These are phyloP conservation scores for Candida succiphila DNA, from an alignment of 805 yeast genomes.

Conservation along the genomic window DNA sequence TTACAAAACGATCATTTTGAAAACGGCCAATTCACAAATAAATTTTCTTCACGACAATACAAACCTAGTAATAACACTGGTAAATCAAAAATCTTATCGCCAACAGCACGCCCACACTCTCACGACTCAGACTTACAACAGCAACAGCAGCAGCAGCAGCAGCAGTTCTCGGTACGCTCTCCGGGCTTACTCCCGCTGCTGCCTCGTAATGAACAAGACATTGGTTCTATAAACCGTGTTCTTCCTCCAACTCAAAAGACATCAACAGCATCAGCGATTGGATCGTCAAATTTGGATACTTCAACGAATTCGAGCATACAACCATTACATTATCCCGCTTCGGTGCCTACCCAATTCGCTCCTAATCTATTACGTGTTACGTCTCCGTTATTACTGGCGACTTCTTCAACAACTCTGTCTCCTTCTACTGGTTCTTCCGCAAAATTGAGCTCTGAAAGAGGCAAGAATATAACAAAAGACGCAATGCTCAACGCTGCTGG, in stretches of 20 bases:
- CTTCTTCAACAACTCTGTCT: conserved; percentile 26
- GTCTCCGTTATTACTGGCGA: conserved; percentile 51
- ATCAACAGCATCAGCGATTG: too few species aligned
- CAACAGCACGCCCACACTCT: conserved; percentile 1
- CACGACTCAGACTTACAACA: conserved; percentile 2
- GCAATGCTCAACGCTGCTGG: conserved; percentile 29
- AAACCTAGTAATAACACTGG: conserved; percentile 17
- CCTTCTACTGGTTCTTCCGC: conserved; percentile 16
- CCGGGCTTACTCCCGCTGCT: conserved; percentile 31
- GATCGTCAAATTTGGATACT: too few species aligned
- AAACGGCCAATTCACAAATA: conserved; percentile 5
- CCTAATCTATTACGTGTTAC: conserved; percentile 54
- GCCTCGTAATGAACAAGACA: conserved; percentile 29
- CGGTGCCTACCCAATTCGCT: conserved; percentile 65
- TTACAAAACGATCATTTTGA: too few species aligned
- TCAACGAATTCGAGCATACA: too few species aligned
- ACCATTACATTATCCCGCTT: conserved; percentile 55
- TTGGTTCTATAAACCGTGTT: too few species aligned
- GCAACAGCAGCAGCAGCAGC: conserved; percentile 3
- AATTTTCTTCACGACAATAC: conserved; percentile 28
- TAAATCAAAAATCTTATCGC: conserved; percentile 4
- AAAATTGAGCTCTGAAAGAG: conserved; percentile 26
- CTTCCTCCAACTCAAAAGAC: too few species aligned
- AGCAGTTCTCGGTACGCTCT: conserved; percentile 18
- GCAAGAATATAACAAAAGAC: conserved; percentile 16